Percentiles rank a stretch among this genome's conserved stretches.
Evolutionary conservation across 495 filamentous ascomycete genomes (phyloP).

Genomic region (Neurospora intermedia): DNA sequence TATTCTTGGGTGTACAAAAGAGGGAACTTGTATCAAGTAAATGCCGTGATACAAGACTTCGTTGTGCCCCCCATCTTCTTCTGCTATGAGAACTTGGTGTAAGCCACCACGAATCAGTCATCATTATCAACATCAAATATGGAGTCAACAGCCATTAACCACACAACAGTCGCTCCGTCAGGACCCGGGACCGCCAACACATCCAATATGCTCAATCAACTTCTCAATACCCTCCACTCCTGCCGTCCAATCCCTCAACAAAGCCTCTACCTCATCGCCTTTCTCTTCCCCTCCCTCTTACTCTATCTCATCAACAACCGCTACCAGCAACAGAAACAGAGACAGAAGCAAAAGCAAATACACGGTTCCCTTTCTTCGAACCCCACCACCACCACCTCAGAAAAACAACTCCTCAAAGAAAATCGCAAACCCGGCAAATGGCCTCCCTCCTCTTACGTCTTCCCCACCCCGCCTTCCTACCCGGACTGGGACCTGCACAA

Average conservation of each 20-base stretch:
- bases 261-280: not conserved
- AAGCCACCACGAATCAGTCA: not conserved
- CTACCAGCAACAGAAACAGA: not conserved
- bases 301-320: not conserved
- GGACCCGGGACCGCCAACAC: not conserved
- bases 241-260: not conserved
- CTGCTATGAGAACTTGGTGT: not conserved
- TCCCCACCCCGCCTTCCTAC: conserved; percentile 56
- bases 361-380: not conserved
- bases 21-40: not conserved
- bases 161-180: not conserved
- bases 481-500: conserved; percentile 57
- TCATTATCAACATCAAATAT: not conserved
- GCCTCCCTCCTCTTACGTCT: conserved; percentile 56
- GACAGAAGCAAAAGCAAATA: not conserved
- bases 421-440: conserved; percentile 41
- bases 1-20: not conserved
- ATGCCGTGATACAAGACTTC: not conserved
- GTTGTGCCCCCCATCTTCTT: not conserved
- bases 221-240: not conserved
- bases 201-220: not conserved
- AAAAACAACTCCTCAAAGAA: not conserved
- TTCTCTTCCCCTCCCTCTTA: not conserved
- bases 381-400: not conserved
- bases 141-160: not conserved